Percentiles rank a stretch among this genome's conserved stretches.
Evolutionary conservation across 2,329 filamentous ascomycete genomes (phyloP).

Genomic region (Pseudohalonectria lignicola): DNA sequence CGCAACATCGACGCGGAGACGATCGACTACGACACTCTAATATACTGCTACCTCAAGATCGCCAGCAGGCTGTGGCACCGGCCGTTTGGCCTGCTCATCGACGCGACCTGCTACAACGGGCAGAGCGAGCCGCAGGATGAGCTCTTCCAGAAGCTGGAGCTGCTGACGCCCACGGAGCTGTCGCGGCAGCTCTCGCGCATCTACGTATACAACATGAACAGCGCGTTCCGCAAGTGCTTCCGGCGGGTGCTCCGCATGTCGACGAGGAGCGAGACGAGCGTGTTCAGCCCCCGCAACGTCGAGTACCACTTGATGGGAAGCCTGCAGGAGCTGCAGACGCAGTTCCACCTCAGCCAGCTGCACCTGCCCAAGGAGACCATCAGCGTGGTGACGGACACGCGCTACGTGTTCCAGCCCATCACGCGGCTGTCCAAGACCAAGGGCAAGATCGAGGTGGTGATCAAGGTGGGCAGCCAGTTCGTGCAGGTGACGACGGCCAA

Average conservation of each 20-base stretch:
- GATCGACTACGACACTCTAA: conserved; percentile 53
- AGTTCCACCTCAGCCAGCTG: conserved; percentile 56
- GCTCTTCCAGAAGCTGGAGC: conserved; percentile 51
- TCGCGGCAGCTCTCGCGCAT: conserved; percentile 47
- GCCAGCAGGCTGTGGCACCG: conserved; percentile 60
- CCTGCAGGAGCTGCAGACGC: conserved; percentile 51
- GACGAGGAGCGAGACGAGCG: conserved; percentile 46
- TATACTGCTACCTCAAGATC: conserved; percentile 62
- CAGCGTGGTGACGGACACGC: conserved; percentile 54
- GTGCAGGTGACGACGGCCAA: conserved; percentile 59
- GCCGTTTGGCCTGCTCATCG: conserved; percentile 56
- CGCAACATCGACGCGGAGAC: conserved; percentile 55
- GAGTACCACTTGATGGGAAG: conserved; percentile 57
- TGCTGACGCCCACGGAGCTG: conserved; percentile 51
- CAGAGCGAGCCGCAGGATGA: conserved; percentile 56
- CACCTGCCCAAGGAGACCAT: conserved; percentile 61
- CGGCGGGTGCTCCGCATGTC: conserved; percentile 51
- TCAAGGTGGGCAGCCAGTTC: conserved; percentile 59
- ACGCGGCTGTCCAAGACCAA: conserved; percentile 57
- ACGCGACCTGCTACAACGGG: conserved; percentile 61
- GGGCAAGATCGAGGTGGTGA: conserved; percentile 58
- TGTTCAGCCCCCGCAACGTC: conserved; percentile 54
- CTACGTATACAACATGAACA: conserved; percentile 67
- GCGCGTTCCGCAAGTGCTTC: conserved; percentile 57
- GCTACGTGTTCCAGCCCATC: conserved; percentile 54